Conservation (phyloP, 164 flowering plant species). For the Platanus orientalis region DNA sequence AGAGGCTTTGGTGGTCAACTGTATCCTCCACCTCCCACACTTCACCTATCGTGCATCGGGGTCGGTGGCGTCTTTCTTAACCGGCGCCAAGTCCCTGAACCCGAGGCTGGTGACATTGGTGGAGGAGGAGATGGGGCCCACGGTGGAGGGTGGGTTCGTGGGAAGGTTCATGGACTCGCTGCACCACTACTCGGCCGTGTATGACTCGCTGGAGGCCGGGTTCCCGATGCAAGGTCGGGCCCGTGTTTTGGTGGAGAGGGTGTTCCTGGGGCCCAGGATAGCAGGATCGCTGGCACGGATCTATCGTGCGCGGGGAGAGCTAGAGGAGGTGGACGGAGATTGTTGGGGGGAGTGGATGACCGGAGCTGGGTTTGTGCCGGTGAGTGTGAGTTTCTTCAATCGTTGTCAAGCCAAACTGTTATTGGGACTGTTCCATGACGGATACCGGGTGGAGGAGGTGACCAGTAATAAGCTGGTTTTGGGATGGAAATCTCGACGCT, state of each 20-base stretch:
- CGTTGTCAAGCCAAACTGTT: slow-evolving; percentile 76
- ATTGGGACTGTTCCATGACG: slow-evolving; percentile 66
- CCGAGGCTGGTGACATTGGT: slow-evolving; percentile 62
- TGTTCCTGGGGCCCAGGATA: slow-evolving; percentile 63
- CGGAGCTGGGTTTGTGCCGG: slow-evolving; percentile 40
- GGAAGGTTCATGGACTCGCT: slow-evolving; percentile 65
- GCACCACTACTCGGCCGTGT: slow-evolving; percentile 69
- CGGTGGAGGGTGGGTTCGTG: slow-evolving; percentile 37
- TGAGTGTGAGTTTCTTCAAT: slow-evolving; percentile 53
- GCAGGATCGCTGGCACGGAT: slow-evolving; percentile 48
- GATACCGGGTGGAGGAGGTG: slow-evolving; percentile 62
- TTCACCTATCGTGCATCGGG: slow-evolving; percentile 42
- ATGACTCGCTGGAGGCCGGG: slow-evolving; percentile 74
- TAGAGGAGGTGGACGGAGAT: slow-evolving; percentile 19
- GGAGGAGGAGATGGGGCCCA: slow-evolving; percentile 54
- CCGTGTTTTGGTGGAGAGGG: slow-evolving; percentile 59
- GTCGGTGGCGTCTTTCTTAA: slow-evolving; percentile 55
- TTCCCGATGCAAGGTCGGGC: slow-evolving; percentile 64
- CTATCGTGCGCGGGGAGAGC: slow-evolving; percentile 28
- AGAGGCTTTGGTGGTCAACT: slow-evolving; percentile 62
- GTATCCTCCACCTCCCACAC: slow-evolving; percentile 72
- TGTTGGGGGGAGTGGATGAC: slow-evolving; percentile 52
- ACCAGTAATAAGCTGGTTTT: slow-evolving; percentile 45
- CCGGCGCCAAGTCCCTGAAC: slow-evolving; percentile 42
- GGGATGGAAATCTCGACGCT: slow-evolving; percentile 65